Conservation (phyloP, 805 yeast species). For the Ogataea dorogensis region DNA sequence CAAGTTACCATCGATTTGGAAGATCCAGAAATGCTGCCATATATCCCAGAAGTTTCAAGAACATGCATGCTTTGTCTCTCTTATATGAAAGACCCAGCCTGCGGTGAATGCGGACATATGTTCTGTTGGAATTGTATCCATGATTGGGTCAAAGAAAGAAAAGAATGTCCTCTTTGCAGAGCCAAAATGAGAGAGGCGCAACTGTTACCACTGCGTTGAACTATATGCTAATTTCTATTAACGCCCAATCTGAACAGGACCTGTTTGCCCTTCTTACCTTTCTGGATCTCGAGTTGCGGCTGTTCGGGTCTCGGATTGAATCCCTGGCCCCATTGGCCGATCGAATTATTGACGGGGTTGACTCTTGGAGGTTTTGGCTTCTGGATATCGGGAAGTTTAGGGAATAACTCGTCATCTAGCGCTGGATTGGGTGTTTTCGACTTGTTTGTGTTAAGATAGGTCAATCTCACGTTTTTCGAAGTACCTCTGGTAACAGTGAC, state of each 20-base stretch:
- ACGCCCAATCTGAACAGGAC: conserved; percentile 52
- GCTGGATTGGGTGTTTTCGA: conserved; percentile 4
- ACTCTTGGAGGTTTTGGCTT: conserved; percentile 55
- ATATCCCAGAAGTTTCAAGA: conserved; percentile 67
- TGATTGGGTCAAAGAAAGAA: conserved; percentile 84
- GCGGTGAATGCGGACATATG: conserved; percentile 87
- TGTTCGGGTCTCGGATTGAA: conserved; percentile 2
- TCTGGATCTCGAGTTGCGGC: conserved; percentile 30
- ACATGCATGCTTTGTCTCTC: conserved; percentile 83
- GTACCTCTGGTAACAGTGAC: conserved; percentile 14
- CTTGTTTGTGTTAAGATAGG: conserved; percentile 13
- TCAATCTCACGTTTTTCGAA: conserved; percentile 14
- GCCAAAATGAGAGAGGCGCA: conserved; percentile 63
- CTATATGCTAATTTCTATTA: conserved; percentile 8
- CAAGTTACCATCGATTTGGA: conserved; percentile 48
- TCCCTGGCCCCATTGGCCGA: conserved; percentile 35
- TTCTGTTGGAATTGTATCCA: conserved; percentile 91
- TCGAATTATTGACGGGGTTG: conserved; percentile 40
- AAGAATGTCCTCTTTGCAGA: conserved; percentile 91
- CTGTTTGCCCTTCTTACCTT: conserved; percentile 50
- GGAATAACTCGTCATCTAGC: conserved; percentile 28
- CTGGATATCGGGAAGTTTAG: conserved; percentile 39
- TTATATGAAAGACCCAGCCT: conserved; percentile 75
- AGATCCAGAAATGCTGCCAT: conserved; percentile 57
- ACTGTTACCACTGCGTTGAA: conserved; percentile 52